Evolutionary conservation across 2,329 filamentous ascomycete genomes (phyloP).

Genomic region (Macrophomina tecta): DNA sequence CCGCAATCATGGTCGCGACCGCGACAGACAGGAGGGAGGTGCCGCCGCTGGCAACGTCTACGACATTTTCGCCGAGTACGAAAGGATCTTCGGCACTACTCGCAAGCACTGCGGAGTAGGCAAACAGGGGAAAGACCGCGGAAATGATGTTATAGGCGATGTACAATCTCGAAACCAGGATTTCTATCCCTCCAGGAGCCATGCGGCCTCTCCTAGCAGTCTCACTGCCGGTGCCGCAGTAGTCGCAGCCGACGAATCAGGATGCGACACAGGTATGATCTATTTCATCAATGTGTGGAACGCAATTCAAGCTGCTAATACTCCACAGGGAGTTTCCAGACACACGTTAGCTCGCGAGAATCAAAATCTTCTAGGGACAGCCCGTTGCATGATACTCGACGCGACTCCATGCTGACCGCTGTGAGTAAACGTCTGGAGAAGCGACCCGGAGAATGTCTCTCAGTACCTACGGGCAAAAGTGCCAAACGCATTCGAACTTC

Average conservation of each 20-base stretch:
- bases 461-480: background rate
- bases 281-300: background rate
- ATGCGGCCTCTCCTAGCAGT: background rate
- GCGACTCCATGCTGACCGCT: background rate
- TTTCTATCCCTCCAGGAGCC: background rate
- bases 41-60: background rate
- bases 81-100: background rate
- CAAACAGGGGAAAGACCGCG: background rate
- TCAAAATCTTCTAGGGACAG: background rate
- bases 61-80: background rate
- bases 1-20: background rate
- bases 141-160: background rate
- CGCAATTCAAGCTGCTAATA: background rate
- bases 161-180: background rate
- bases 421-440: background rate
- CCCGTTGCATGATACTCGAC: background rate
- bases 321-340: background rate
- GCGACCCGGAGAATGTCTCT: background rate
- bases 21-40: background rate
- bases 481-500: background rate
- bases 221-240: background rate
- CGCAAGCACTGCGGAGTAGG: background rate
- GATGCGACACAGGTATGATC: background rate
- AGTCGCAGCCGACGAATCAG: background rate
- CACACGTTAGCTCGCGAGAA: background rate